Conservation (phyloP, 805 yeast genomes). For the Starmerella bombicola region DNA sequence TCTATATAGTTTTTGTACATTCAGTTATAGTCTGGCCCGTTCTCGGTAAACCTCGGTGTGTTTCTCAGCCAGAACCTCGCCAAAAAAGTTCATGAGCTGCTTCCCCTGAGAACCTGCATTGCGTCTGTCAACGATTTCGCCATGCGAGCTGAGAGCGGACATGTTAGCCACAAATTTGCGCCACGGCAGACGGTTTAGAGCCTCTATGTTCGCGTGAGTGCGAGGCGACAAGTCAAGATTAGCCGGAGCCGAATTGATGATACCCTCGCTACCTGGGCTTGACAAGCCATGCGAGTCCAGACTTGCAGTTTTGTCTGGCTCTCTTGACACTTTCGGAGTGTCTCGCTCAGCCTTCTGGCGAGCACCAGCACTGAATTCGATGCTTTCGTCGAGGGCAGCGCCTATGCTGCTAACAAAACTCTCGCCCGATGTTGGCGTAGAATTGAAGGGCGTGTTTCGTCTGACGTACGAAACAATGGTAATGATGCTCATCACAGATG, state of each 20-base stretch:
- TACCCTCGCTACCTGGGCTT: slow-evolving; percentile 10
- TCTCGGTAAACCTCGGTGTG: not conserved
- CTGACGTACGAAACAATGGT: not conserved
- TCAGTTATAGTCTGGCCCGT: no score
- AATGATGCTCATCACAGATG: slow-evolving; percentile 1
- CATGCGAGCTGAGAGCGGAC: slow-evolving; percentile 70
- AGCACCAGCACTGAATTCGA: slow-evolving; percentile 1
- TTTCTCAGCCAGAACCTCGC: slow-evolving; percentile 3
- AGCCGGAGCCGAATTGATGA: slow-evolving; percentile 5
- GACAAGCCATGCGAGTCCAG: not conserved
- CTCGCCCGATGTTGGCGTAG: not conserved
- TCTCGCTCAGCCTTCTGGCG: not conserved
- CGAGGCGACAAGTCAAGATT: slow-evolving; percentile 1
- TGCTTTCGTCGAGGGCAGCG: slow-evolving; percentile 7
- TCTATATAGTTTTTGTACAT: no score
- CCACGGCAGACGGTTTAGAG: slow-evolving; percentile 60
- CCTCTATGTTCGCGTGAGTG: slow-evolving; percentile 21
- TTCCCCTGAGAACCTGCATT: slow-evolving; percentile 25
- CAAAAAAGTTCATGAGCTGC: slow-evolving; percentile 22
- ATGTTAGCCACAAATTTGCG: slow-evolving; percentile 61
- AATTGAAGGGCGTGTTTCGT: not conserved
- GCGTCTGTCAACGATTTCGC: slow-evolving; percentile 63
- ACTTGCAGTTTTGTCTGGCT: not conserved
- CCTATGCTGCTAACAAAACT: not conserved
- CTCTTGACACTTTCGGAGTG: not conserved